phyloP scores from a whole-genome alignment of 495 filamentous ascomycete species.

The Emericellopsis terricola region DNA sequence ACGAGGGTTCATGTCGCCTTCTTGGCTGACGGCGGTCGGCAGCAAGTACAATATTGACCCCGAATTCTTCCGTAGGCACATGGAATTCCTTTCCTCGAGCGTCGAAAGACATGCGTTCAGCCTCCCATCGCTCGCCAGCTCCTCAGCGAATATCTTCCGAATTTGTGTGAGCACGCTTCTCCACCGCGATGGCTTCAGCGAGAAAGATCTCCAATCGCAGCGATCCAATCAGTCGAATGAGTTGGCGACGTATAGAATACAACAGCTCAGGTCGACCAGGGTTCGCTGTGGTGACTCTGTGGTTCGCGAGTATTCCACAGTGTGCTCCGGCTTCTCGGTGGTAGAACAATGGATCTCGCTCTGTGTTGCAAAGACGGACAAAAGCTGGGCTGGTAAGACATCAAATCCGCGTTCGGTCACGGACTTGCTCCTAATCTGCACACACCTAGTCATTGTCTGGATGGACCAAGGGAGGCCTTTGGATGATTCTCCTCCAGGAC shows the following conservation, averaged over 20 bases:
- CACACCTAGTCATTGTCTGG: not conserved
- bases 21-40: too few relatives aligned
- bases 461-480: slow-evolving; percentile 1
- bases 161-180: not conserved
- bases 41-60: too few relatives aligned
- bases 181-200: not conserved
- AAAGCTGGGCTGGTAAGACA: not conserved
- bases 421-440: not conserved
- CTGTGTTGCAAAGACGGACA: not conserved
- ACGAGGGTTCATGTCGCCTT: too few relatives aligned
- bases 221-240: not conserved
- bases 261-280: not conserved
- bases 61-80: too few relatives aligned
- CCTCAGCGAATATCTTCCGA: not conserved
- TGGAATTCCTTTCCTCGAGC: not conserved
- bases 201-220: not conserved
- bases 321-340: not conserved
- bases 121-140: not conserved
- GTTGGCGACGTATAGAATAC: not conserved
- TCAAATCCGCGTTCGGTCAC: not conserved
- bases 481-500: not conserved
- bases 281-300: not conserved
- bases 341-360: not conserved
- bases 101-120: not conserved
- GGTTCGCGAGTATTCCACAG: not conserved